Evolutionary conservation across 2,329 filamentous ascomycete species (phyloP), one percentile per base, ranked within the genome.

Genomic region (Dactylonectria estremocensis): DNA sequence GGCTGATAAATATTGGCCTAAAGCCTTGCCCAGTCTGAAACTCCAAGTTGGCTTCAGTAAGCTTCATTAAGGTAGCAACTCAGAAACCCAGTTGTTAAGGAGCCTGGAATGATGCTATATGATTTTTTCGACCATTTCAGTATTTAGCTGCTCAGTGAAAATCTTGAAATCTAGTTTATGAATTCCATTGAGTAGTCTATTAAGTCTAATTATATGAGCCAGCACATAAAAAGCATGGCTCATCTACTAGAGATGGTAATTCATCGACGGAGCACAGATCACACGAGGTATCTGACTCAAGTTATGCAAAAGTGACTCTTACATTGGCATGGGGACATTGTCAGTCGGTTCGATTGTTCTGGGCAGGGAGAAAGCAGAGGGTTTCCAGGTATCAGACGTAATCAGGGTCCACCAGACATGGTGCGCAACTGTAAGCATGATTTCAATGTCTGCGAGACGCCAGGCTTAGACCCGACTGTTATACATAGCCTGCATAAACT

Each of bases 1-100:
- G 76, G 1, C 82, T 82, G 2, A 83, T 80, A 60, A 85, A 86
- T 22, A 81, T 77, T 5, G 81, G 77, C 3, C 84, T 84, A 3
- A 84, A 77, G 2, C 83, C 82, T 33, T 80, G 73, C 0, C 73
- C 68, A 16, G 79, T 72, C 58, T 81, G 83, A 5, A 71, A 70
- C 3, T 76, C 69, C 3, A 86, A 73, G 61, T 85, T 86, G 28
- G 76, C 77, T 1, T 75, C 77, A 0, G 78, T 83, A 60, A 84
- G 79, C 28, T 75, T 76, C 53, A 84, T 78, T 45, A 70, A 1
- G 67, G 53, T 1, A 82, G 82, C 1, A 84, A 76, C 83, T 76
- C 13, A 84, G 74, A 53, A 78, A 71, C 22, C 46, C 46, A 49
- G n/a, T 7, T 5, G 68, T 53, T 1, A 80, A 78, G 7, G 84